These are phyloP conservation scores for Coffea humblotiana DNA, from an alignment of 305 asterid genomes.

Conservation along the genomic window DNA sequence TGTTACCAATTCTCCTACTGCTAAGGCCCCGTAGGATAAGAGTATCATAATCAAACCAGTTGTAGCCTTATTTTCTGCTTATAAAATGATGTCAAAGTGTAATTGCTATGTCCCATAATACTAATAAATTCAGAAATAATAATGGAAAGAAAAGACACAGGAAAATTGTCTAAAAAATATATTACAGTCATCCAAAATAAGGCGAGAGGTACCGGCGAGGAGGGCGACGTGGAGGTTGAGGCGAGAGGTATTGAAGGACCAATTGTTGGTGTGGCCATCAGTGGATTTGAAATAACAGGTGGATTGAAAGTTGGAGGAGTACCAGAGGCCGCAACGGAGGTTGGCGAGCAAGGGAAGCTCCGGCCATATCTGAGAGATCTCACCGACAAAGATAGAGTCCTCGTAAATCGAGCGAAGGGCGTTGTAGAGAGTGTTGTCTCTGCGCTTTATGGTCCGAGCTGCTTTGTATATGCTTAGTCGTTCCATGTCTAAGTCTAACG, in stretches of 20 bases:
- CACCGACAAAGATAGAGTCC: constrained; percentile 89
- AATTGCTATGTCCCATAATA: background rate
- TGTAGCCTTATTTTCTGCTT: too few relatives aligned
- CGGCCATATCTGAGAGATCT: constrained; percentile 89
- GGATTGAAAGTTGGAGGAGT: constrained; percentile 55
- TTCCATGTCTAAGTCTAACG: constrained; percentile 12
- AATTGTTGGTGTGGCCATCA: constrained; percentile 93
- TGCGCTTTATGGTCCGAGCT: constrained; percentile 67
- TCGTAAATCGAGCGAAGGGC: constrained; percentile 91
- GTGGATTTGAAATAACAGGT: constrained; percentile 95
- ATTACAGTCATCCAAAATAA: too few relatives aligned
- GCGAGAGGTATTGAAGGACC: constrained; percentile 83
- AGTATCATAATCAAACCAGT: too few relatives aligned
- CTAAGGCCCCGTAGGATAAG: too few relatives aligned
- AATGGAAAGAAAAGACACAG: background rate
- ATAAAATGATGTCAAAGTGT: too few relatives aligned
- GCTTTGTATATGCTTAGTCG: constrained; percentile 62
- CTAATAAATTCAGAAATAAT: background rate
- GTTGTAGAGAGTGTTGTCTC: constrained; percentile 70
- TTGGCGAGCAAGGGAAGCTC: constrained; percentile 81
- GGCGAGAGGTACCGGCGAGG: constrained; percentile 60
- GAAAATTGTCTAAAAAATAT: too few relatives aligned
- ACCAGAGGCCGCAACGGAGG: constrained; percentile 98
- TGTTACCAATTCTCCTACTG: too few relatives aligned
- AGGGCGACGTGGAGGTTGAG: constrained; percentile 91